Evolutionary conservation across 164 flowering plant genomes (phyloP).

Genomic region (Tetracentron sinense): DNA sequence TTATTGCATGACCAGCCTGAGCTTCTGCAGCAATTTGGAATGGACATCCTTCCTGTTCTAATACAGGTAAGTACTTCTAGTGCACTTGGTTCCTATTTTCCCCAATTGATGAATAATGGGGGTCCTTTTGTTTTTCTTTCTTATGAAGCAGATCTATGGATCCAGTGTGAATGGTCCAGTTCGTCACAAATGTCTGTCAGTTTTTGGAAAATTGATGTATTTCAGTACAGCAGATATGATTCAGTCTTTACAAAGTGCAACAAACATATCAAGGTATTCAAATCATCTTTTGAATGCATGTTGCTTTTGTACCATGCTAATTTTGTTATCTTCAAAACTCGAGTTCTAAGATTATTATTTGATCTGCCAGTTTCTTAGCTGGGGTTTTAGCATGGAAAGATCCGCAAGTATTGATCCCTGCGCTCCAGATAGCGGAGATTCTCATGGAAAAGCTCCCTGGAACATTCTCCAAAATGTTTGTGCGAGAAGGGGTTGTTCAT

Average conservation of each 20-base stretch:
- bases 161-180: constrained; percentile 97
- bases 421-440: constrained; percentile 91
- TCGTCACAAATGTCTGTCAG: constrained; percentile 94
- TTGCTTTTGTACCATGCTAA: background rate
- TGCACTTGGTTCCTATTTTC: constrained; percentile 3
- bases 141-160: constrained; percentile 85
- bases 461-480: constrained; percentile 88
- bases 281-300: background rate
- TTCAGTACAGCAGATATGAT: constrained; percentile 93
- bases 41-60: constrained; percentile 91
- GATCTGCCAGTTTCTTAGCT: constrained; percentile 67
- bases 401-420: constrained; percentile 87
- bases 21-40: constrained; percentile 90
- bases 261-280: constrained; percentile 88
- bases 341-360: constrained; percentile 12
- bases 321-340: background rate
- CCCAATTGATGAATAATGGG: constrained; percentile 6
- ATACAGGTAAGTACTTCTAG: constrained; percentile 56
- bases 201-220: constrained; percentile 92
- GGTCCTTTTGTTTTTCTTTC: constrained; percentile 1
- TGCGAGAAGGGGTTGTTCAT: constrained; percentile 97
- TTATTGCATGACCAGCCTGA: constrained; percentile 86
- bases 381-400: constrained; percentile 99
- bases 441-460: constrained; percentile 96
- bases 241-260: constrained; percentile 55